Evolutionary conservation across 345 rosid genomes (phyloP).

Genomic region (Citrus inodora): DNA sequence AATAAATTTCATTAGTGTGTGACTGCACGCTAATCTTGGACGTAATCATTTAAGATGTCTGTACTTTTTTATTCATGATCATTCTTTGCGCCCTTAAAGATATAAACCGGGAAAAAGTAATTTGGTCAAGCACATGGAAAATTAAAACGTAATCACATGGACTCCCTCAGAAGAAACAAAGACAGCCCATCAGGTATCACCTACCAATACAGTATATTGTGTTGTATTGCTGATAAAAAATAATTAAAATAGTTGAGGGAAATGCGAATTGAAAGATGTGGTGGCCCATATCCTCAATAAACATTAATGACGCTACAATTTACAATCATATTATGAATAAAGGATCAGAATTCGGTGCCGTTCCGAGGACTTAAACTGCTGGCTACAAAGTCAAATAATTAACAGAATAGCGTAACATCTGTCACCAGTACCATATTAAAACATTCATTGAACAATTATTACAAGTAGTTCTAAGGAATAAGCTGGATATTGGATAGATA

Average conservation of each 20-base stretch:
- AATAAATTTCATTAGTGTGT: too few species aligned
- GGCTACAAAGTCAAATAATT: not conserved
- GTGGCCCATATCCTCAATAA: not conserved
- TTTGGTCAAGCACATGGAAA: not conserved
- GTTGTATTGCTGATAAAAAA: not conserved
- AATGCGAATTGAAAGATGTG: not conserved
- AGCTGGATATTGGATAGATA: not conserved
- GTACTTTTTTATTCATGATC: not conserved
- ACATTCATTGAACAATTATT: not conserved
- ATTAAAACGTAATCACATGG: not conserved
- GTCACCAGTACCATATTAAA: not conserved
- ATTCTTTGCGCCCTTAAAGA: not conserved
- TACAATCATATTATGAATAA: not conserved
- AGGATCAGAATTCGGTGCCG: not conserved
- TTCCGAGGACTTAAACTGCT: not conserved
- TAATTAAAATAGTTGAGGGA: too few species aligned
- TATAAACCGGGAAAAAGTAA: not conserved
- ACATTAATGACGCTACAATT: not conserved
- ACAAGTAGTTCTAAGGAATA: not conserved
- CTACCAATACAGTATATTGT: not conserved
- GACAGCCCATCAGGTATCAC: not conserved
- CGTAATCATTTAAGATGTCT: not conserved
- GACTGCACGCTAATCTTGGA: not conserved
- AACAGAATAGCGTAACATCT: not conserved
- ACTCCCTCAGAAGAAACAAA: not conserved